A percentile compares a stretch with the other conserved stretches of the same genome.
Conservation (phyloP, 495 filamentous ascomycete species). For the Cercophora newfieldiana region DNA sequence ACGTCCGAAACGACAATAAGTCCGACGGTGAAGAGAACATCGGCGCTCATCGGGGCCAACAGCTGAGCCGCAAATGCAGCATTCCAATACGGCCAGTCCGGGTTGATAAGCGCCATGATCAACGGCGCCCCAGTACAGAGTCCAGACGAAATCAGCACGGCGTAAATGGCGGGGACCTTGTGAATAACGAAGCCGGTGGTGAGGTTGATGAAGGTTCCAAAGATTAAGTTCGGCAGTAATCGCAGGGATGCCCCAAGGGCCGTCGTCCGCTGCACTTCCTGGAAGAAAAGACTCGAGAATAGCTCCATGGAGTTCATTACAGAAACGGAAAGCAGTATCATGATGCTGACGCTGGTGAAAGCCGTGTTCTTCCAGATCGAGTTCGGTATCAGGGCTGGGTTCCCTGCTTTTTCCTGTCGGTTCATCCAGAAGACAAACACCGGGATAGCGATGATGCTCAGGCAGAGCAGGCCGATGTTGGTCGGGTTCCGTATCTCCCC, state of each 20-base stretch:
- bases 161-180: conserved; percentile 48
- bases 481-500: conserved; percentile 31
- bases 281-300: conserved; percentile 31
- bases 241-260: conserved; percentile 52
- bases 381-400: conserved; percentile 57
- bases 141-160: conserved; percentile 46
- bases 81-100: conserved; percentile 57
- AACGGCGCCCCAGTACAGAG: conserved; percentile 53
- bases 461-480: conserved; percentile 44
- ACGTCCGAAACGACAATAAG: conserved; percentile 59
- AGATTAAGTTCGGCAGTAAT: conserved; percentile 57
- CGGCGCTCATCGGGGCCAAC: conserved; percentile 40
- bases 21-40: conserved; percentile 62
- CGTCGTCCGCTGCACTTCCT: conserved; percentile 41
- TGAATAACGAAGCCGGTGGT: conserved; percentile 57
- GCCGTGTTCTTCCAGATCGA: conserved; percentile 50
- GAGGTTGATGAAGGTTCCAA: conserved; percentile 55
- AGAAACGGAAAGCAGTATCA: conserved; percentile 50
- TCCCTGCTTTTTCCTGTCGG: conserved; percentile 39
- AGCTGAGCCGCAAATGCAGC: conserved; percentile 44
- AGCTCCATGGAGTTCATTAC: conserved; percentile 46
- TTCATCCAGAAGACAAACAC: conserved; percentile 52
- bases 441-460: conserved; percentile 42
- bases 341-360: conserved; percentile 51
- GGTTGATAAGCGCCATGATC: conserved; percentile 50